A percentile compares a stretch with the other conserved stretches of the same genome.
Conservation (phyloP, 163 green algal species). For the Scenedesmus sp. region DNA sequence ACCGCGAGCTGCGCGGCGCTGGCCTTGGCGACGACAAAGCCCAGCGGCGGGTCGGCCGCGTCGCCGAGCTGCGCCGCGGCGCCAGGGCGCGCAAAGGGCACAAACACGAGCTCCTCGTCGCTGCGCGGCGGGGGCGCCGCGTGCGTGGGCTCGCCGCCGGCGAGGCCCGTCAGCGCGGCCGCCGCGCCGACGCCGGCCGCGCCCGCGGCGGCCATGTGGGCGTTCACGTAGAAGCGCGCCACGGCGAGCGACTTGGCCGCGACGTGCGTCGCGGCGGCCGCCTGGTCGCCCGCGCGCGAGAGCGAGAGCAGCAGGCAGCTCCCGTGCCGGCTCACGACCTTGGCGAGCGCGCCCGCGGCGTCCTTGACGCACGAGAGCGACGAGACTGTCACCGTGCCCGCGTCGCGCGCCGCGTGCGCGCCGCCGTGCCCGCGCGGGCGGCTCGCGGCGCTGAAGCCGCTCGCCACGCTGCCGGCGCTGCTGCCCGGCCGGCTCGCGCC, state of each 20-base stretch:
- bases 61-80: conserved; percentile 4
- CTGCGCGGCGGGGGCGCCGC: not conserved
- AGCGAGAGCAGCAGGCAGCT: conserved; percentile 41
- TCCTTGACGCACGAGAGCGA: conserved; percentile 32
- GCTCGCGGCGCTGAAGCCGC: not conserved
- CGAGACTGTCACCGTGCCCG: conserved; percentile 40
- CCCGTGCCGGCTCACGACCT: conserved; percentile 41
- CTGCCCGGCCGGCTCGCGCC: conserved; percentile 17
- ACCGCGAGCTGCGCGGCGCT: conserved; percentile 8
- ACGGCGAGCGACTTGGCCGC: conserved; percentile 47
- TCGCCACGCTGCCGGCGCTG: conserved; percentile 29
- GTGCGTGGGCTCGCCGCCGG: no score
- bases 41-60: not conserved
- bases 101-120: conserved; percentile 44
- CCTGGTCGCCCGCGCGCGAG: not conserved
- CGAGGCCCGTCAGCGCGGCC: conserved; percentile 12
- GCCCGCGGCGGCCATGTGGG: conserved; percentile 39
- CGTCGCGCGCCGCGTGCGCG: not conserved
- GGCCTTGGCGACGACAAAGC: conserved; percentile 38
- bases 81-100: conserved; percentile 29
- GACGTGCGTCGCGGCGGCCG: conserved; percentile 30
- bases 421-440: not conserved
- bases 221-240: conserved; percentile 44
- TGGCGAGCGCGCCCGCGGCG: conserved; percentile 40
- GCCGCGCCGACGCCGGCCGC: conserved; percentile 30